phyloP scores from a whole-genome alignment of 2,329 filamentous ascomycete genomes.

The Aspergillus nomiae region DNA sequence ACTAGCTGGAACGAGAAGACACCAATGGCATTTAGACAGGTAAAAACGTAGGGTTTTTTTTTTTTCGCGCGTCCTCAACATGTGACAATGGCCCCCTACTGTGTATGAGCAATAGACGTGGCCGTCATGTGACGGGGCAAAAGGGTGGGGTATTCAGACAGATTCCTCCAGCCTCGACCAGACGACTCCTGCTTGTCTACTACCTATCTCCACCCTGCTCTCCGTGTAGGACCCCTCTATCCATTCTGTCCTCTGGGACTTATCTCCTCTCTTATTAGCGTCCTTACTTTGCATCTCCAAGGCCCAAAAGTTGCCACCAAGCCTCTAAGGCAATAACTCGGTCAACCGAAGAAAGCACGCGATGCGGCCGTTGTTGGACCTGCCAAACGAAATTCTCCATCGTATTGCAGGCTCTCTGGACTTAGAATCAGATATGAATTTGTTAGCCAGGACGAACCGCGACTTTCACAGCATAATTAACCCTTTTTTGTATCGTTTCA shows the following conservation, averaged over 20 bases:
- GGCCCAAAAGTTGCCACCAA: not conserved
- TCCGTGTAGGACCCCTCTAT: not conserved
- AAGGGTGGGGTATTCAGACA: not conserved
- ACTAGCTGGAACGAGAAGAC: too few species aligned
- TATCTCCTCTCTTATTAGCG: not conserved
- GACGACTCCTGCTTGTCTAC: not conserved
- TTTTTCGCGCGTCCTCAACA: too few species aligned
- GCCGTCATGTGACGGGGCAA: too few species aligned
- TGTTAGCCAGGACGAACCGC: not conserved
- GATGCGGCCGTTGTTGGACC: not conserved
- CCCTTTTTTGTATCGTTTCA: not conserved
- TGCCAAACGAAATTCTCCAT: not conserved
- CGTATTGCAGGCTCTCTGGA: not conserved
- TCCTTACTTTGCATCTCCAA: not conserved
- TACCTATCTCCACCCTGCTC: not conserved
- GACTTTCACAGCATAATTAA: not conserved
- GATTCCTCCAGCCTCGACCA: not conserved
- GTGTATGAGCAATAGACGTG: too few species aligned
- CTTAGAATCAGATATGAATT: not conserved
- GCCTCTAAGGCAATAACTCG: not conserved
- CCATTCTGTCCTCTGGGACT: not conserved
- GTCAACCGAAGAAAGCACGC: not conserved
- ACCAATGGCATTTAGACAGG: too few species aligned
- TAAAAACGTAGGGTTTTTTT: too few species aligned
- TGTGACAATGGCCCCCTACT: too few species aligned